Percentiles rank a stretch among this genome's conserved stretches.
Evolutionary conservation across 805 yeast genomes (phyloP).

Genomic region (Priceomyces medius): DNA sequence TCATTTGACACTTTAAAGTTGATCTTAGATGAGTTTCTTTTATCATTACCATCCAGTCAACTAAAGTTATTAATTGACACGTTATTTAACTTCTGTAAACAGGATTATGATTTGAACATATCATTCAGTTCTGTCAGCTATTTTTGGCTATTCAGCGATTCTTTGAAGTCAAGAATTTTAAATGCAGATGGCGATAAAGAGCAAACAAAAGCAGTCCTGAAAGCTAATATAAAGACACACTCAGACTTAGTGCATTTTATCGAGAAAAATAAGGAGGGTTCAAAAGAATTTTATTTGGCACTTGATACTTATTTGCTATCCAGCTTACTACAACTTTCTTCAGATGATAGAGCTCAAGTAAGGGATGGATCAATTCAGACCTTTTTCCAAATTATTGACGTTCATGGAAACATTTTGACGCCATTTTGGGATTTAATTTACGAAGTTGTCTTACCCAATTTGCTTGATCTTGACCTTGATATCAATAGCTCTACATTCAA

Average conservation of each 20-base stretch:
- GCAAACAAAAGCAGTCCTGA: not conserved
- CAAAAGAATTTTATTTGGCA: constrained; percentile 10
- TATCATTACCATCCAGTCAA: constrained; percentile 64
- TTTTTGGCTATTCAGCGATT: constrained; percentile 90
- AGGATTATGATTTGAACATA: constrained; percentile 72
- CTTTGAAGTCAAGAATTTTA: constrained; percentile 30
- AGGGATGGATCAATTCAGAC: constrained; percentile 90
- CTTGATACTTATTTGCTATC: constrained; percentile 50
- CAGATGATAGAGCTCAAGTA: constrained; percentile 72
- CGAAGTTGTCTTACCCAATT: constrained; percentile 55
- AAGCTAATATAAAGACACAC: constrained; percentile 3
- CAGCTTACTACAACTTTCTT: constrained; percentile 60
- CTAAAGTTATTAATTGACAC: constrained; percentile 68
- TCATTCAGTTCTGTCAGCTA: constrained; percentile 90
- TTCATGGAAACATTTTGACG: constrained; percentile 55
- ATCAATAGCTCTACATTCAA: constrained; percentile 22
- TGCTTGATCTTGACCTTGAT: constrained; percentile 31
- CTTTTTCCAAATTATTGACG: constrained; percentile 74
- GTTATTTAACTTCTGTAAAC: constrained; percentile 68
- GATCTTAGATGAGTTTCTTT: constrained; percentile 81
- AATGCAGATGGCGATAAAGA: constrained; percentile 1
- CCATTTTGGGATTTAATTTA: constrained; percentile 72
- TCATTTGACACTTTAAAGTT: constrained; percentile 83
- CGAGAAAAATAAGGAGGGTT: constrained; percentile 8
- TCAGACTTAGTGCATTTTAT: constrained; percentile 10